A percentile compares a stretch with the other conserved stretches of the same genome.
phyloP scores from a whole-genome alignment of 2,329 filamentous ascomycete genomes.

The Diaporthe longicolla region DNA sequence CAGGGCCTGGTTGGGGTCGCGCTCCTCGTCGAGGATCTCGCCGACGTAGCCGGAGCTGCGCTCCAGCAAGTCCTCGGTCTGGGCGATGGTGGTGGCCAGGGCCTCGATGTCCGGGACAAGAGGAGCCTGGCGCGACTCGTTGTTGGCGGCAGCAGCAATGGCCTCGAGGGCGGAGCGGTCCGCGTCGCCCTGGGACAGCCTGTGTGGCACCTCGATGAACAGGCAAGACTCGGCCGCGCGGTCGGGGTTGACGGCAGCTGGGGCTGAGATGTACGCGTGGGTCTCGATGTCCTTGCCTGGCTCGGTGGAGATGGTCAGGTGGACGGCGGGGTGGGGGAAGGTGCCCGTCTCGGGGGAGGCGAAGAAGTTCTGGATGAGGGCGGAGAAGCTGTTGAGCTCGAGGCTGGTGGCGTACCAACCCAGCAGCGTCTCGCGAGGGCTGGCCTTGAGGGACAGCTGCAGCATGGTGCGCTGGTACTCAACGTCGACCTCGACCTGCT shows the following conservation, averaged over 20 bases:
- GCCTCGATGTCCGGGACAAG: constrained; percentile 91
- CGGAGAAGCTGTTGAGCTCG: constrained; percentile 98
- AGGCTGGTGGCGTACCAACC: constrained; percentile 99
- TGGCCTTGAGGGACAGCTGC: constrained; percentile 91
- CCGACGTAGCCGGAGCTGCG: constrained; percentile 93
- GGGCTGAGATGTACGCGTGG: constrained; percentile 93
- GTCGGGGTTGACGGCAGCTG: constrained; percentile 94
- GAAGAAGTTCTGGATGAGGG: constrained; percentile 99
- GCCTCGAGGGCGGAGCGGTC: constrained; percentile 80
- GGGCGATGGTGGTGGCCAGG: constrained; percentile 86
- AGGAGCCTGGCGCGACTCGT: constrained; percentile 79
- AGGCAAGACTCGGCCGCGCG: constrained; percentile 95
- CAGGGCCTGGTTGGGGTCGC: constrained; percentile 88
- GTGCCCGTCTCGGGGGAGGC: constrained; percentile 96
- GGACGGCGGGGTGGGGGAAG: constrained; percentile 96
- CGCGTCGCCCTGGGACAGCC: constrained; percentile 83
- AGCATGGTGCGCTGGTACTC: constrained; percentile 99
- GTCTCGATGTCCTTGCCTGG: constrained; percentile 91
- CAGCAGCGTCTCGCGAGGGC: constrained; percentile 92
- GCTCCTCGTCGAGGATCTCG: constrained; percentile 93
- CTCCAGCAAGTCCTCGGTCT: constrained; percentile 90
- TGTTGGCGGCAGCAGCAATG: constrained; percentile 85
- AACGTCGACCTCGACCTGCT: constrained; percentile 99
- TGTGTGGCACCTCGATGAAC: constrained; percentile 97
- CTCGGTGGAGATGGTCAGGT: constrained; percentile 93